Base-by-base conservation (phyloP, 2,329 filamentous ascomycete genomes). In the Didymella pomorum region DNA sequence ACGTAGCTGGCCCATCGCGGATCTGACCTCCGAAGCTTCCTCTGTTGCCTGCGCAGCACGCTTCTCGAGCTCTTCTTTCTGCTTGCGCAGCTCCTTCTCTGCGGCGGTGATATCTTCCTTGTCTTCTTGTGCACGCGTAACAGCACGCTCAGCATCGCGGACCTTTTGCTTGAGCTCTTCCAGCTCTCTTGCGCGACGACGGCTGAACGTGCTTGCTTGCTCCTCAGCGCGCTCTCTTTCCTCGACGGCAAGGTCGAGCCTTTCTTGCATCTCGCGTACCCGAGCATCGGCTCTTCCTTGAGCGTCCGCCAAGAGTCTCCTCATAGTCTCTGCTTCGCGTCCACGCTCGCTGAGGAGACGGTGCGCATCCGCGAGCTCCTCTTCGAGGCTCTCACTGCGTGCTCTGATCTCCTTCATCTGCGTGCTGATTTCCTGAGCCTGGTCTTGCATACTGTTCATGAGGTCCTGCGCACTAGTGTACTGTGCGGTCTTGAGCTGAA, bases 151-250 rank as follows among this genome's bases (percentile, higher is more conserved):
- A 0, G 92, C 86, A 62, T 97, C 93, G 7, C 92, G 87, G 11
- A 93, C 83, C 76, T 88, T 91, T 49, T 83, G 83, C 75, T 89
- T 92, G 37, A 97, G 81, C 66, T 98, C 94, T 74, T 98, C 95
- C 3, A 92, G 83, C 80, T 98, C 95, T 46, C 93, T 84, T 7
- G 91, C 86, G 60, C 89, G 88, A 42, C 91, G 86, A 51, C 94
- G 85, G 12, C 89, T 90, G 47, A 91, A 84, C 0, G 88, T 90
- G 69, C 87, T 92, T 2, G 92, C 88, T 78, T 98, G 93, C 62
- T 98, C 93, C 77, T 99, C 94, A 2, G 93, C 89, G 2, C 92
- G 87, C 74, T 99, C 95, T 18, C 95, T 87, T 76, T 99, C 95
- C 74, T 97, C 93, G n/a, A 96, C 85, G 0, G 93, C 93, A 1